phyloP scores from a whole-genome alignment of 192 early-diverging fungal species.

The Gonapodya prolifera region DNA sequence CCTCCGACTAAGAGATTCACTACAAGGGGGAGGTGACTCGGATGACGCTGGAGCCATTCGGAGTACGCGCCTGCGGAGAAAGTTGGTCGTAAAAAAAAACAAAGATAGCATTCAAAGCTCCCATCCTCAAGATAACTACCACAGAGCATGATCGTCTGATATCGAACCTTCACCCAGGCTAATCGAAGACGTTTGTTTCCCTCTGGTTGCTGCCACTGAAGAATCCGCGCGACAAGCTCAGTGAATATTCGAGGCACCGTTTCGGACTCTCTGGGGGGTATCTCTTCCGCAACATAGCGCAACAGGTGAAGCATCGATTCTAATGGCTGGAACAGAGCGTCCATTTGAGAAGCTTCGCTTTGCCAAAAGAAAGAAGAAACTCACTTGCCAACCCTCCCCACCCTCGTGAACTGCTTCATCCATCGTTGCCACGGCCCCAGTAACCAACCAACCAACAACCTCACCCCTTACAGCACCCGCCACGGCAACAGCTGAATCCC shows the following conservation, averaged over 20 bases:
- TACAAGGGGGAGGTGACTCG: neutral
- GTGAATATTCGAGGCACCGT: neutral
- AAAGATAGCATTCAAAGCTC: neutral
- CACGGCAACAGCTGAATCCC: neutral
- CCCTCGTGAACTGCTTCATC: neutral
- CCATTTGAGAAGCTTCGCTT: neutral
- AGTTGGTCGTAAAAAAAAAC: too few species aligned
- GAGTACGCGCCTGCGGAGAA: neutral
- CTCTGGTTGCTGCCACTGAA: neutral
- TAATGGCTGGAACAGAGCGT: neutral
- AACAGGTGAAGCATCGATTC: neutral
- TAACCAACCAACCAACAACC: neutral
- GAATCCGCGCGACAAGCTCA: neutral
- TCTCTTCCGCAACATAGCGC: neutral
- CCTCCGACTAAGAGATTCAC: neutral
- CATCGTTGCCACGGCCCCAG: neutral
- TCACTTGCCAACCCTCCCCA: neutral
- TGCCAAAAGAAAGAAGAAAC: neutral
- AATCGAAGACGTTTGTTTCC: neutral
- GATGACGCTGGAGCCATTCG: neutral
- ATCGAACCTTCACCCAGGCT: neutral
- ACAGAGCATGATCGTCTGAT: neutral
- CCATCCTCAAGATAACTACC: neutral
- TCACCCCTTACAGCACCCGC: neutral
- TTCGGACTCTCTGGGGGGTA: neutral